Evolutionary conservation across 2,329 filamentous ascomycete species (phyloP).

Genomic region (Diaporthe vaccinii): DNA sequence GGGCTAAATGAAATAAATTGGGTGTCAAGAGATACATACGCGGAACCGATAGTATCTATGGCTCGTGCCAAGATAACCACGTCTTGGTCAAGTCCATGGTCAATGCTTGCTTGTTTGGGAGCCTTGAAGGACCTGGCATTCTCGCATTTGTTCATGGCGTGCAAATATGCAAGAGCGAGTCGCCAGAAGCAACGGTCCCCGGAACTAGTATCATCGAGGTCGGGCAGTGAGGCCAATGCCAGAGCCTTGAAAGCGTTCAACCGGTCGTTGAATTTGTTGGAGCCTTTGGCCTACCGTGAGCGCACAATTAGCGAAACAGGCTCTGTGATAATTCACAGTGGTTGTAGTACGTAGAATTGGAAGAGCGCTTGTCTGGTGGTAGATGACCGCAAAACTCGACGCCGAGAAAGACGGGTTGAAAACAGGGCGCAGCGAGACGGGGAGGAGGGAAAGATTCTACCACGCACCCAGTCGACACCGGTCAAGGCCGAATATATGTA

Average conservation of each 20-base stretch:
- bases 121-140: constrained; percentile 30
- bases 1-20: neutral
- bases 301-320: neutral
- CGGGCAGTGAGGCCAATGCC: neutral
- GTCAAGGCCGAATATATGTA: neutral
- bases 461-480: neutral
- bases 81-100: constrained; percentile 17
- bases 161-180: constrained; percentile 16
- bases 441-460: neutral
- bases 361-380: neutral
- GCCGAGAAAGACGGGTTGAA: neutral
- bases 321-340: neutral
- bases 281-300: neutral
- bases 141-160: constrained; percentile 27
- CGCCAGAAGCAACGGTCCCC: constrained; percentile 26
- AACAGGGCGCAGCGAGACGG: neutral
- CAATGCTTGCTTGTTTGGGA: constrained; percentile 9
- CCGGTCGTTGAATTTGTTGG: neutral
- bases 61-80: constrained; percentile 13
- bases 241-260: neutral
- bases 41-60: constrained; percentile 27
- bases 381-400: neutral
- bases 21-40: neutral
- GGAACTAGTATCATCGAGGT: constrained; percentile 1
- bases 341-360: neutral